Percentiles rank a stretch among this genome's conserved stretches.
These are phyloP conservation scores for Nicotiana noctiflora DNA, from an alignment of 257 asterid genomes.

Conservation along the genomic window DNA sequence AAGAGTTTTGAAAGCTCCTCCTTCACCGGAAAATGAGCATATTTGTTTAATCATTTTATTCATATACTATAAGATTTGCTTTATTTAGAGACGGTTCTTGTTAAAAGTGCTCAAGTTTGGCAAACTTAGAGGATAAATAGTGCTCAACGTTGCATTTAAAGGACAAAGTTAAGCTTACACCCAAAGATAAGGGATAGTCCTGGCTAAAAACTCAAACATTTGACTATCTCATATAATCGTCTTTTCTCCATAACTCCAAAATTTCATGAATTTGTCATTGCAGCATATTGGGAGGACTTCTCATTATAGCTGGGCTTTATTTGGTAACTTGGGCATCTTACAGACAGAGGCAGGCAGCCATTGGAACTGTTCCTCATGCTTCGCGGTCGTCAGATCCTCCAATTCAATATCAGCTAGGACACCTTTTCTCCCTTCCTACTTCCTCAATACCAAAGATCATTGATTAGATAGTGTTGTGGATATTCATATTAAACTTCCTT, in stretches of 20 bases:
- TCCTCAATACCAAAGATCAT: conserved; percentile 44
- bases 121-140: no score
- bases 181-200: no score
- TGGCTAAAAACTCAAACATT: not conserved
- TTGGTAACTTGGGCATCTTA: conserved; percentile 91
- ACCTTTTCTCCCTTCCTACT: conserved; percentile 55
- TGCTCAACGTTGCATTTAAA: no score
- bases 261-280: conserved; percentile 8
- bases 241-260: not conserved
- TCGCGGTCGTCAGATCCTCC: conserved; percentile 46
- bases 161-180: no score
- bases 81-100: not conserved
- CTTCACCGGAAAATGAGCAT: not conserved
- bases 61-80: not conserved
- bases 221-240: not conserved
- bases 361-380: conserved; percentile 26
- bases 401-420: conserved; percentile 47
- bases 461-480: conserved; percentile 31
- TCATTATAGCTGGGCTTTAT: conserved; percentile 82
- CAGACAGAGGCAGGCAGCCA: conserved; percentile 41
- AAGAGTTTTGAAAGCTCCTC: not conserved
- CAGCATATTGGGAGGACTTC: conserved; percentile 86
- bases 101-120: no score
- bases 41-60: not conserved
- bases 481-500: not conserved